A percentile compares a stretch with the other conserved stretches of the same genome.
Evolutionary conservation across 768 basidiomycete species (phyloP).

Genomic region (Postia placenta): DNA sequence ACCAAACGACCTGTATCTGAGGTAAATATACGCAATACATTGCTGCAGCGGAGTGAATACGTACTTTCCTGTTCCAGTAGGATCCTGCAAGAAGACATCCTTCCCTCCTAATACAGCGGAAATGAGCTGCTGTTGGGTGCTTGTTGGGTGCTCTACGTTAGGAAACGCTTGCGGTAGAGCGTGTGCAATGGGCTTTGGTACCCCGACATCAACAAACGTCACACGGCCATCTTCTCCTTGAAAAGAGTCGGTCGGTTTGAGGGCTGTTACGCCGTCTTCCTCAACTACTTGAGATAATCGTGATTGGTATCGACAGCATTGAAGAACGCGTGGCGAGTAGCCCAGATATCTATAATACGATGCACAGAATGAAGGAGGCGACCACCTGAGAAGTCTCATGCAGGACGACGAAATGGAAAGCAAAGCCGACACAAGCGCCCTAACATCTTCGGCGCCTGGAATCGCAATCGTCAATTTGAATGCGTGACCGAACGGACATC

Average conservation of each 20-base stretch:
- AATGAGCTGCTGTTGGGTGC: slow-evolving; percentile 54
- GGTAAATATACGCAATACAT: neutral
- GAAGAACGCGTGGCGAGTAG: neutral
- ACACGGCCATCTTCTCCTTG: neutral
- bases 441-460: too few species aligned
- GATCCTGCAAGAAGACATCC: slow-evolving; percentile 63
- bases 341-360: too few species aligned
- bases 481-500: too few species aligned
- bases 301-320: neutral
- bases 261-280: neutral
- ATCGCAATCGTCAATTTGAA: too few species aligned
- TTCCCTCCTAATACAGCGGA: slow-evolving; percentile 49
- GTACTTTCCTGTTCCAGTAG: slow-evolving; percentile 78
- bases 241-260: neutral
- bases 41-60: slow-evolving; percentile 19
- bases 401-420: neutral
- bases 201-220: neutral
- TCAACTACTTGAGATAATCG: neutral
- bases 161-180: slow-evolving; percentile 59
- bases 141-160: slow-evolving; percentile 49
- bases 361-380: neutral
- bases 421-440: too few species aligned
- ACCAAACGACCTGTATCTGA: slow-evolving; percentile 57
- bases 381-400: slow-evolving; percentile 2
- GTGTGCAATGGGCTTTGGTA: slow-evolving; percentile 14